These are phyloP conservation scores for Hirschioporus abietinus DNA, from an alignment of 768 basidiomycete species.

Conservation along the genomic window DNA sequence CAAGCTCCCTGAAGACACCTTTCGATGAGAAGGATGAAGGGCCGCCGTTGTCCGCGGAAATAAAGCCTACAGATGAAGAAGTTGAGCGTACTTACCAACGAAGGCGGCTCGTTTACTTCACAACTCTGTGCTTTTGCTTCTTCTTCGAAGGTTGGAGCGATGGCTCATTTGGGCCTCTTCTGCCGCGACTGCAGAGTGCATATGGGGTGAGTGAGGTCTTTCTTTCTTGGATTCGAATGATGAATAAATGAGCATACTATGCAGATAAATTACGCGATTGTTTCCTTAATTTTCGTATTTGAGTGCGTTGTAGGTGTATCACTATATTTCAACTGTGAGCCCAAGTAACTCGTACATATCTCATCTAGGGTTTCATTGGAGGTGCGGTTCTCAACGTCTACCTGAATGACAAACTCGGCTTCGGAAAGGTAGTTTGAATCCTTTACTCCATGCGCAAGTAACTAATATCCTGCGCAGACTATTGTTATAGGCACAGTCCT, in stretches of 20 bases:
- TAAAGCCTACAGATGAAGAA: neutral
- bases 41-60: neutral
- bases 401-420: constrained; percentile 11
- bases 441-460: no score
- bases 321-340: neutral
- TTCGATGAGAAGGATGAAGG: neutral
- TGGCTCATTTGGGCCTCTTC: constrained; percentile 31
- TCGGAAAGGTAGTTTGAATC: constrained; percentile 12
- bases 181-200: constrained; percentile 32
- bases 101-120: constrained; percentile 26
- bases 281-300: constrained; percentile 39
- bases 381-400: constrained; percentile 16
- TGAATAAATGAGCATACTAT: neutral
- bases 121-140: constrained; percentile 28
- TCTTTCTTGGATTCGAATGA: neutral
- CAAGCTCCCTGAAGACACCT: neutral
- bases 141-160: constrained; percentile 36
- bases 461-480: neutral
- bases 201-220: constrained; percentile 25
- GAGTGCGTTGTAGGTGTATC: constrained; percentile 29
- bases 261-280: constrained; percentile 33
- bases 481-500: constrained; percentile 36
- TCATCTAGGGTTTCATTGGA: constrained; percentile 12
- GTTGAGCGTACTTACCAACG: neutral
- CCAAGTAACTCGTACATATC: neutral